Percentiles rank a stretch among this genome's conserved stretches.
Conservation (phyloP, 2,329 filamentous ascomycete genomes). For the Aspergillus fumigatiaffinis region DNA sequence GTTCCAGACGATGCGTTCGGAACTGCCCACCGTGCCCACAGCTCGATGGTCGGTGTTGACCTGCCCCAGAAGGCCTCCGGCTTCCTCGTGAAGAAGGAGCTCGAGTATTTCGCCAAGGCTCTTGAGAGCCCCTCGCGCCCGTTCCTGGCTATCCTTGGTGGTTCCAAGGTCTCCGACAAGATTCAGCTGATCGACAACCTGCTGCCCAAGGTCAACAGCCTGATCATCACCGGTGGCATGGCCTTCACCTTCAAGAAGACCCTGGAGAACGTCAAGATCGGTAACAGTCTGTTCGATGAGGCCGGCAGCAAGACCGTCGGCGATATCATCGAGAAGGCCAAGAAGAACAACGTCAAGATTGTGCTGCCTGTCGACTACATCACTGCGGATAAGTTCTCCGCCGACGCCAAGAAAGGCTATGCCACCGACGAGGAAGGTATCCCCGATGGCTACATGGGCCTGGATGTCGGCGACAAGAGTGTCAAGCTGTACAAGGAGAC, state of each 20-base stretch:
- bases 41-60: conserved; percentile 96
- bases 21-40: conserved; percentile 96
- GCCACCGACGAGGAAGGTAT: conserved; percentile 87
- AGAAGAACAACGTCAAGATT: conserved; percentile 92
- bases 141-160: conserved; percentile 97
- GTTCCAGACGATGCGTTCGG: conserved; percentile 88
- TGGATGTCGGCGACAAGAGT: conserved; percentile 89
- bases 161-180: conserved; percentile 98
- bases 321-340: conserved; percentile 87
- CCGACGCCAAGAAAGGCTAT: conserved; percentile 73
- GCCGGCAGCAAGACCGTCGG: conserved; percentile 87
- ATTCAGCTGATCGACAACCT: conserved; percentile 99
- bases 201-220: conserved; percentile 93
- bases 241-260: conserved; percentile 99
- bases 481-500: conserved; percentile 83
- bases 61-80: conserved; percentile 95
- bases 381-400: conserved; percentile 90
- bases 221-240: conserved; percentile 97
- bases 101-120: conserved; percentile 98
- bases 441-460: conserved; percentile 95
- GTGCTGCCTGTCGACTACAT: conserved; percentile 93
- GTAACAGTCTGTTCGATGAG: conserved; percentile 88
- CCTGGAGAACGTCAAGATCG: conserved; percentile 84
- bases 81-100: conserved; percentile 99
- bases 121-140: conserved; percentile 89